Percentiles rank a stretch among this genome's conserved stretches.
Conservation (phyloP, 345 rosid genomes). For the Toxicodendron radicans region DNA sequence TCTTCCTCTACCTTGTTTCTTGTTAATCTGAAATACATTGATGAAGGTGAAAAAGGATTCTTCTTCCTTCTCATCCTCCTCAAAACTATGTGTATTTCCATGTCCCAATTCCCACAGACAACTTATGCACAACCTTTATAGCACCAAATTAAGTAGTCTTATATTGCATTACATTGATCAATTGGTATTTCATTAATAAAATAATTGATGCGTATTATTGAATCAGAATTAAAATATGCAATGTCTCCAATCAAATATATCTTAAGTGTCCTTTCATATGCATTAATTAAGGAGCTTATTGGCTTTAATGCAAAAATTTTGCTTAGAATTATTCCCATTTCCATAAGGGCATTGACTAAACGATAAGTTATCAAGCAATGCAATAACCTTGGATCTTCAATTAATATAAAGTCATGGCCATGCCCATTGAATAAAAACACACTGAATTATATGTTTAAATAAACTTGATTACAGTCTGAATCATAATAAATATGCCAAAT, state of each 20-base stretch:
- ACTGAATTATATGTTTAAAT: too few relatives aligned
- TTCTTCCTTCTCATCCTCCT: slow-evolving; percentile 1
- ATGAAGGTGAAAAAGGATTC: background rate
- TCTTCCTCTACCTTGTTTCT: background rate
- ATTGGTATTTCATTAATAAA: slow-evolving; percentile 17
- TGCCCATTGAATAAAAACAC: too few relatives aligned
- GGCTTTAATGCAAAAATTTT: background rate
- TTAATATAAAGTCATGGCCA: background rate
- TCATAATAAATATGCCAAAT: too few relatives aligned
- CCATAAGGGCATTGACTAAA: background rate
- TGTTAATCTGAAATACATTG: slow-evolving; percentile 8
- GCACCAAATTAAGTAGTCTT: background rate
- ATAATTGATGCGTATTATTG: background rate
- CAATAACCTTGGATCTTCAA: background rate
- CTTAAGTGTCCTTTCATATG: background rate
- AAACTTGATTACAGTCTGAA: too few relatives aligned
- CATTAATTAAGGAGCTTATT: background rate
- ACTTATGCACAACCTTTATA: background rate
- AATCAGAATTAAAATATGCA: background rate
- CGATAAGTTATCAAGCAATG: slow-evolving; percentile 6
- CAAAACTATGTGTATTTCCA: background rate
- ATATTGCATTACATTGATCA: background rate
- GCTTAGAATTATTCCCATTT: background rate
- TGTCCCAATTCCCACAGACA: background rate
- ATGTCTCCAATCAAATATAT: background rate